These are phyloP conservation scores for Phytophthora rubi DNA, from an alignment of 352 stramenopile species.

Conservation along the genomic window DNA sequence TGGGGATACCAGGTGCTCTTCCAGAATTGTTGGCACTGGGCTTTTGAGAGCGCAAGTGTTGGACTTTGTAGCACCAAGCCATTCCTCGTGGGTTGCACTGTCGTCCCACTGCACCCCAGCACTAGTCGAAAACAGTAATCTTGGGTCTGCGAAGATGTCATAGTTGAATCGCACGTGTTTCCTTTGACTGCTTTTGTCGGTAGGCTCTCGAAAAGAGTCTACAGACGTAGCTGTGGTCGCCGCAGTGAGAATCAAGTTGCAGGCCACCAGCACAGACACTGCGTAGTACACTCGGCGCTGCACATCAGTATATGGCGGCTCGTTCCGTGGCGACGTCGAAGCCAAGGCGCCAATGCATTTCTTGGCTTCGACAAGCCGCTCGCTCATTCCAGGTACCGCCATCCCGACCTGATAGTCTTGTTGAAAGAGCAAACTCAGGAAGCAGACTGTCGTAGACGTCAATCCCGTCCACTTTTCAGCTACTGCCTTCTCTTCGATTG, in stretches of 20 bases:
- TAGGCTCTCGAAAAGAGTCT: slow-evolving; percentile 12
- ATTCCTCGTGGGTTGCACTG: slow-evolving; percentile 5
- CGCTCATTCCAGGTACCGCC: slow-evolving; percentile 46
- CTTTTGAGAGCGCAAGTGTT: slow-evolving; percentile 6
- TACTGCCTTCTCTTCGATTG: slow-evolving; percentile 53
- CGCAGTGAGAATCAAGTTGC: slow-evolving; percentile 53
- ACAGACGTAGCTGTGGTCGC: slow-evolving; percentile 22
- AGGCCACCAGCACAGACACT: slow-evolving; percentile 62
- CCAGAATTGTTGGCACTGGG: background rate
- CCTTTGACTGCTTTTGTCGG: slow-evolving; percentile 35
- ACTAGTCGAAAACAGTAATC: slow-evolving; percentile 32
- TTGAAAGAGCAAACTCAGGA: slow-evolving; percentile 65
- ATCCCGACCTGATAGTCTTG: slow-evolving; percentile 35
- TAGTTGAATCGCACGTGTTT: slow-evolving; percentile 71
- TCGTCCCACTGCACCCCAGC: slow-evolving; percentile 4
- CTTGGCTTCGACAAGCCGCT: slow-evolving; percentile 55
- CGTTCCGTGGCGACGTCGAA: slow-evolving; percentile 20
- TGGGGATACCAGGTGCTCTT: slow-evolving; percentile 18
- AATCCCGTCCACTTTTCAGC: slow-evolving; percentile 63
- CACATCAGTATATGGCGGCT: slow-evolving; percentile 43
- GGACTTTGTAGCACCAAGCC: slow-evolving; percentile 1
- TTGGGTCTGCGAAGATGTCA: slow-evolving; percentile 50
- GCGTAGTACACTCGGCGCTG: slow-evolving; percentile 76
- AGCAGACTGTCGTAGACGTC: slow-evolving; percentile 55
- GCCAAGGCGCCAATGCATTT: slow-evolving; percentile 29